Base-by-base conservation (phyloP, 164 flowering plant species). In the Chloranthus sessilifolius region DNA sequence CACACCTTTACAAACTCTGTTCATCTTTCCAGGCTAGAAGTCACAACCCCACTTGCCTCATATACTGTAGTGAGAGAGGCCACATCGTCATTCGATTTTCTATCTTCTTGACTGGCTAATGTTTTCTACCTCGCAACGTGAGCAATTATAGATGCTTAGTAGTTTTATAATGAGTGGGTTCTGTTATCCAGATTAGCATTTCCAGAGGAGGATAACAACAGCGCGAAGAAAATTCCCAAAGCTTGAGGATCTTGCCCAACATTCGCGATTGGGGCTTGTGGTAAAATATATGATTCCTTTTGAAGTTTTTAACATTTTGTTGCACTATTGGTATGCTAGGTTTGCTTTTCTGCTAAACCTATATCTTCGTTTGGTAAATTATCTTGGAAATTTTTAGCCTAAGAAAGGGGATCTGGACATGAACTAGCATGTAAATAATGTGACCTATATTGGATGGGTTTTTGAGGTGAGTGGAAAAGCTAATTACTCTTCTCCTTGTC, bases 341-440 rank as follows among this genome's bases (percentile, higher is more conserved):
- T 29, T 53, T 24, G 23, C 50, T 27, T 40, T 51, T 28, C 49
- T 25, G 9, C n/a, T 35, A 4, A 40, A 30, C 5, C 57, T 52
- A 27, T 57, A 15, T 10, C 20, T 10, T 53, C 25, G n/a, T n/a
- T n/a, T n/a, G n/a, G n/a, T n/a, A n/a, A n/a, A n/a, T n/a, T n/a
- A n/a, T n/a, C 38, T 37, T 64, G 61, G 31, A 21, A 41, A 50
- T 37, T 51, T 72, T 74, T 85, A 92, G 97, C 95, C 99, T 33
- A 68, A 95, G 65, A 75, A 97, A 80, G 89, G 80, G 61, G 99
- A 88, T 67, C 73, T 92, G 63, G 99, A 88, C 79, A 90, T 89
- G 91, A 92, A 88, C 60, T 89, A 81, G 73, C 99, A 92, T 62
- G 97, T 88, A 20, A 88, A 92, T 73, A 92, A 92, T 59, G 99